phyloP scores from a whole-genome alignment of 2,329 filamentous ascomycete species.

The Epichloe elymi region DNA sequence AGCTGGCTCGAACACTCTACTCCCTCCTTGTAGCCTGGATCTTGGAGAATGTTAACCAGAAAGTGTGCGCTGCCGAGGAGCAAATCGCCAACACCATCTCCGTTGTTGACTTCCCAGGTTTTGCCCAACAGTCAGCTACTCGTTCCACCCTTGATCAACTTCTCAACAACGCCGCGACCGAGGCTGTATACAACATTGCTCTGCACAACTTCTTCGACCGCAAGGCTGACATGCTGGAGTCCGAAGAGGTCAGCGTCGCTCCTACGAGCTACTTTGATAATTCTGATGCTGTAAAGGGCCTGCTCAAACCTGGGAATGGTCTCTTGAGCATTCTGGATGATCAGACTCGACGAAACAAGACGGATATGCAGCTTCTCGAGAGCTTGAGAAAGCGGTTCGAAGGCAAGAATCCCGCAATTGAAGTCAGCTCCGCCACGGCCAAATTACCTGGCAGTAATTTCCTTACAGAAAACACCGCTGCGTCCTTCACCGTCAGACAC shows the following conservation, averaged over 20 bases:
- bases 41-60: conserved; percentile 84
- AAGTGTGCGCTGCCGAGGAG: conserved; percentile 76
- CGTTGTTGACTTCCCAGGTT: conserved; percentile 92
- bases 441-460: conserved; percentile 83
- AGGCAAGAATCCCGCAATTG: conserved; percentile 83
- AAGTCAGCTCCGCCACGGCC: conserved; percentile 60
- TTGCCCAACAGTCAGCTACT: conserved; percentile 72
- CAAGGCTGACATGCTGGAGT: conserved; percentile 85
- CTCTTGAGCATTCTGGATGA: conserved; percentile 91
- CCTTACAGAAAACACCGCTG: conserved; percentile 64
- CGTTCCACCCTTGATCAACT: conserved; percentile 82
- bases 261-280: conserved; percentile 98
- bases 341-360: conserved; percentile 79
- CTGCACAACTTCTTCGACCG: conserved; percentile 93
- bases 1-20: conserved; percentile 85
- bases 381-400: conserved; percentile 87
- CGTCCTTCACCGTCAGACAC: conserved; percentile 82
- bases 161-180: conserved; percentile 84
- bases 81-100: conserved; percentile 86
- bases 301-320: conserved; percentile 87
- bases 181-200: conserved; percentile 85
- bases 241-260: conserved; percentile 79
- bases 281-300: conserved; percentile 79
- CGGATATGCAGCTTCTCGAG: conserved; percentile 81
- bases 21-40: conserved; percentile 88